Percentiles rank a stretch among this genome's conserved stretches.
Conservation (phyloP, 345 rosid genomes). For the Eucalyptus tenuipes region DNA sequence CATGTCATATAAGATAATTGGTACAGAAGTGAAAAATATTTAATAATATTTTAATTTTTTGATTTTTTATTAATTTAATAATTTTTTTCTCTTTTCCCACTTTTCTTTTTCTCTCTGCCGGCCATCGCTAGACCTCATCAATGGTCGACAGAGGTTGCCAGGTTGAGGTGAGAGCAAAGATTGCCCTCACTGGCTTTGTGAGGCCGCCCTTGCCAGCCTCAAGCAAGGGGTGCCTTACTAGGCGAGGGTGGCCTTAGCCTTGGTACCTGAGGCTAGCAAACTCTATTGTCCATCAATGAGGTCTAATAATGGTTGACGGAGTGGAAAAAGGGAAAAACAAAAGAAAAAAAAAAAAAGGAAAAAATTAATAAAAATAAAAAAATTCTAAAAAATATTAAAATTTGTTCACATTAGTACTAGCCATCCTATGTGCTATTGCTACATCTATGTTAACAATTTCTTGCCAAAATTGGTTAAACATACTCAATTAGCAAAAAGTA, state of each 20-base stretch:
- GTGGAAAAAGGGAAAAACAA: not conserved
- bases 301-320: fast-evolving
- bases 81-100: too few relatives aligned
- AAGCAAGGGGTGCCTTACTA: not conserved
- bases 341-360: too few relatives aligned
- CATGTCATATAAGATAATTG: not conserved
- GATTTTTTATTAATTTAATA: too few relatives aligned
- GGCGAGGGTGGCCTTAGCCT: not conserved
- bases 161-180: fast-evolving
- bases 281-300: not conserved
- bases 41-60: fast-evolving
- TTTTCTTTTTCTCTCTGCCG: fast-evolving
- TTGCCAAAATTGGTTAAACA: not conserved
- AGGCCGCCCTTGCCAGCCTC: not conserved
- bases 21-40: too few relatives aligned
- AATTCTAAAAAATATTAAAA: too few relatives aligned
- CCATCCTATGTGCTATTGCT: not conserved
- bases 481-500: too few relatives aligned
- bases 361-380: not conserved
- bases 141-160: too few relatives aligned
- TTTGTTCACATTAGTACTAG: fast-evolving
- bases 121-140: not conserved
- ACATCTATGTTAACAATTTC: fast-evolving
- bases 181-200: too few relatives aligned
- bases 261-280: not conserved